Conservation (phyloP, 805 yeast species). For the Ogataea pignaliae region DNA sequence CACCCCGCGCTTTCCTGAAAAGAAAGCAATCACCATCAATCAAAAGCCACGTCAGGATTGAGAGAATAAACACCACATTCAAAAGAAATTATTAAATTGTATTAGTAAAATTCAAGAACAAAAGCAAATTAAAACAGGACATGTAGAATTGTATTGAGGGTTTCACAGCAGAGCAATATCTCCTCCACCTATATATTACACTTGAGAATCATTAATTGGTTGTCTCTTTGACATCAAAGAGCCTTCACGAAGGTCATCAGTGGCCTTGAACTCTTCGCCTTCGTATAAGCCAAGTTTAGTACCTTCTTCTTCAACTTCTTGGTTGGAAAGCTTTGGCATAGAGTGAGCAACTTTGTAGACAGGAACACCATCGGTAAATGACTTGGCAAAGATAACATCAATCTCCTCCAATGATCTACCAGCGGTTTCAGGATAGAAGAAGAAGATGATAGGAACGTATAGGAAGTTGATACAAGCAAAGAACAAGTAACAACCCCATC, state of each 20-base stretch:
- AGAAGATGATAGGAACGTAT: constrained; percentile 59
- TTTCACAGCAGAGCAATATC: neutral
- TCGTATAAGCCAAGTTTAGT: constrained; percentile 47
- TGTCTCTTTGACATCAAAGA: neutral
- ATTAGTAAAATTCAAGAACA: neutral
- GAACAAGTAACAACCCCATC: constrained; percentile 66
- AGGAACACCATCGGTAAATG: constrained; percentile 48
- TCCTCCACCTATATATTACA: neutral
- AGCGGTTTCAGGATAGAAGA: constrained; percentile 74
- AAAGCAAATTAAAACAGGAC: neutral
- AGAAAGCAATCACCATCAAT: too few relatives aligned
- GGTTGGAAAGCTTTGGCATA: constrained; percentile 53
- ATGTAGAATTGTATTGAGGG: too few relatives aligned
- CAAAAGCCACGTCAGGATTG: too few relatives aligned
- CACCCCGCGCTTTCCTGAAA: too few relatives aligned
- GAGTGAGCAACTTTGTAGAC: constrained; percentile 62
- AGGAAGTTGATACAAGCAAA: constrained; percentile 60
- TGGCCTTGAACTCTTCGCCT: constrained; percentile 15
- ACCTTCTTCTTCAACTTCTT: constrained; percentile 60
- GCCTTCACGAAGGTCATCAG: constrained; percentile 11
- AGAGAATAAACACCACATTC: too few relatives aligned
- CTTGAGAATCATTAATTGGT: neutral
- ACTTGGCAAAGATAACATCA: constrained; percentile 65
- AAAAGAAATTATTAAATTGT: neutral
- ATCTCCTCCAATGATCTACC: constrained; percentile 73